phyloP scores from a whole-genome alignment of 768 basidiomycete species.

The Coprinopsis marcescibilis region DNA sequence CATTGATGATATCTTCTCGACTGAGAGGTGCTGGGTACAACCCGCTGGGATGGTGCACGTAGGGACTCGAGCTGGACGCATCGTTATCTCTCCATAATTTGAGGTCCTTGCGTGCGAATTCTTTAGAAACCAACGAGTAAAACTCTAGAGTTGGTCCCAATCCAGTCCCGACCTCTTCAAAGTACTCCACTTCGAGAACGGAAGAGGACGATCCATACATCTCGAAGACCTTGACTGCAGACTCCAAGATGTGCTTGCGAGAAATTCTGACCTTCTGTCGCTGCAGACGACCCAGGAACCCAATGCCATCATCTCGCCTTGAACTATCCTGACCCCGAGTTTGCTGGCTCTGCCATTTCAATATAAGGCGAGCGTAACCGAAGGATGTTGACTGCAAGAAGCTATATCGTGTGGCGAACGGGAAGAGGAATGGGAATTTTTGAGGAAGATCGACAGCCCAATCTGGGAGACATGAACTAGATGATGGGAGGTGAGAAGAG shows the following conservation, averaged over 20 bases:
- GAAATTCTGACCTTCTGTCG: constrained; percentile 97
- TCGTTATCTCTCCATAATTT: constrained; percentile 93
- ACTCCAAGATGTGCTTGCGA: constrained; percentile 90
- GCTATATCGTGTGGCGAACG: constrained; percentile 94
- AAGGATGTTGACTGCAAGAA: constrained; percentile 98
- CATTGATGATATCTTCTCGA: constrained; percentile 60
- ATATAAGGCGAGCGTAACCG: constrained; percentile 91
- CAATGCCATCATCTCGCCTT: constrained; percentile 84
- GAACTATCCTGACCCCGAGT: constrained; percentile 70
- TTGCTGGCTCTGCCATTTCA: constrained; percentile 93
- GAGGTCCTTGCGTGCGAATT: constrained; percentile 84
- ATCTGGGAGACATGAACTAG: constrained; percentile 90
- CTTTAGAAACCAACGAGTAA: constrained; percentile 94
- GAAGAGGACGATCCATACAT: constrained; percentile 93
- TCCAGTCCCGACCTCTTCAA: constrained; percentile 97
- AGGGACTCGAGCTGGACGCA: constrained; percentile 46
- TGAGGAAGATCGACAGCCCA: constrained; percentile 96
- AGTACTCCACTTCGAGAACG: constrained; percentile 96
- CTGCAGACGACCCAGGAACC: constrained; percentile 87
- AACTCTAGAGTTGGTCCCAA: constrained; percentile 97
- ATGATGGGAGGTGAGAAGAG: constrained; percentile 6
- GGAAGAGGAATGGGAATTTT: constrained; percentile 98
- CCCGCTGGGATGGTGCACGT: constrained; percentile 81
- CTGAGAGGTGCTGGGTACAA: constrained; percentile 85
- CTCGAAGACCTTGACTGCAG: constrained; percentile 93